phyloP scores from a whole-genome alignment of 805 yeast genomes.

The Debaryomyces castellii region DNA sequence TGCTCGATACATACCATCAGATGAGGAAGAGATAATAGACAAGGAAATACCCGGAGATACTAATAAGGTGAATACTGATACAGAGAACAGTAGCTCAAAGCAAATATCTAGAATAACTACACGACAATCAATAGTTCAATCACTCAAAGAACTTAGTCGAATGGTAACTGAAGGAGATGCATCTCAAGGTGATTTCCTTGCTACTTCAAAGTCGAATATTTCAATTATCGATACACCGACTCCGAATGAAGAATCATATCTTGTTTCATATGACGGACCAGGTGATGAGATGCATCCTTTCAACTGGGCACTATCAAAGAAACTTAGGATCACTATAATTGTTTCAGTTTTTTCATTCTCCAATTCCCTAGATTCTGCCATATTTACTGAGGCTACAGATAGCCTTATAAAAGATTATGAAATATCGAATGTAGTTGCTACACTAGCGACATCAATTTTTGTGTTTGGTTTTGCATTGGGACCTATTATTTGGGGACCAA shows the following conservation, averaged over 20 bases:
- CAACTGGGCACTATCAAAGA: slow-evolving; percentile 57
- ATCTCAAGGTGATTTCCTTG: not conserved
- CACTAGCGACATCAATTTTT: slow-evolving; percentile 72
- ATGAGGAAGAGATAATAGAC: not conserved
- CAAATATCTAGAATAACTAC: not conserved
- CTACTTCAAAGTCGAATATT: not conserved
- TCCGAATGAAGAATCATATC: slow-evolving; percentile 30
- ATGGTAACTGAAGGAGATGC: not conserved
- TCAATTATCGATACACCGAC: not conserved
- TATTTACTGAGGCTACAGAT: slow-evolving; percentile 63
- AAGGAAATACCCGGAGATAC: too few species aligned
- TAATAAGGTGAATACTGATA: not conserved
- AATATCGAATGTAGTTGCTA: slow-evolving; percentile 64
- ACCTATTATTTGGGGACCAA: slow-evolving; percentile 74
- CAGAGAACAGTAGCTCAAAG: not conserved
- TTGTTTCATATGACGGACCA: slow-evolving; percentile 75
- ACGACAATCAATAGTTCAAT: not conserved
- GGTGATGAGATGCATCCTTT: slow-evolving; percentile 79
- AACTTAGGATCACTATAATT: slow-evolving; percentile 20
- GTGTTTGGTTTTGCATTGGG: slow-evolving; percentile 93
- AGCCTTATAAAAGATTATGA: slow-evolving; percentile 49
- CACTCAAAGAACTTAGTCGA: not conserved
- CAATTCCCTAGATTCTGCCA: slow-evolving; percentile 79
- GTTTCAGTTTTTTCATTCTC: slow-evolving; percentile 35
- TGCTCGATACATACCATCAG: not conserved